phyloP scores from a whole-genome alignment of 345 rosid species.

The Syzygium oleosum region DNA sequence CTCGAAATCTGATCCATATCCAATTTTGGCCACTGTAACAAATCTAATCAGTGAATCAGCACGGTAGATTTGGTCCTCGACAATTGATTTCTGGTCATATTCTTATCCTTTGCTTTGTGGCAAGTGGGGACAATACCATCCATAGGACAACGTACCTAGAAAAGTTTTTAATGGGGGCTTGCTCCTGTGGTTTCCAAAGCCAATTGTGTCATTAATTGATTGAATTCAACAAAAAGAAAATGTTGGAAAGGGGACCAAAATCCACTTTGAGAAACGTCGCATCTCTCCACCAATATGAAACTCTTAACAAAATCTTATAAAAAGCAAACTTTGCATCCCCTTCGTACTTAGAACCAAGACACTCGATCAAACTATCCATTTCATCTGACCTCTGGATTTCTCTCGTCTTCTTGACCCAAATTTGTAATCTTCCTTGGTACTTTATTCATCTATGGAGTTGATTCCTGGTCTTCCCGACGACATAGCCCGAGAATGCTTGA shows the following conservation, averaged over 20 bases:
- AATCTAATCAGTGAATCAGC: not conserved
- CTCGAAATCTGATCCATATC: not conserved
- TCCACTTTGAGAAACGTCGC: not conserved
- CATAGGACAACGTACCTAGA: not conserved
- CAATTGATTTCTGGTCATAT: not conserved
- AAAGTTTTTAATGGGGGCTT: not conserved
- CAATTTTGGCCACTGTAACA: not conserved
- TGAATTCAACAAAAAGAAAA: not conserved
- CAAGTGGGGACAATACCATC: not conserved
- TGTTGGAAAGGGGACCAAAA: not conserved
- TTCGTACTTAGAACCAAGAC: not conserved
- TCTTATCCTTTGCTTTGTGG: not conserved
- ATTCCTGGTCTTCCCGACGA: not conserved
- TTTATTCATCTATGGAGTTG: not conserved
- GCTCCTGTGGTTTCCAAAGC: not conserved
- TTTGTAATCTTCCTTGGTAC: not conserved
- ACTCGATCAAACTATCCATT: not conserved
- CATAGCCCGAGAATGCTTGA: conserved; percentile 3
- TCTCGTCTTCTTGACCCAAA: not conserved
- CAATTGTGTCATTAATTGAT: not conserved
- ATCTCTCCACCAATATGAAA: not conserved
- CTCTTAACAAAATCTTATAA: not conserved
- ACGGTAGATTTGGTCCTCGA: not conserved
- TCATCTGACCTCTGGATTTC: not conserved
- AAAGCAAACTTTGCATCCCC: not conserved